A percentile compares a stretch with the other conserved stretches of the same genome.
phyloP scores from a whole-genome alignment of 1,284 basidiomycete genomes.

The Naganishia cerealis region DNA sequence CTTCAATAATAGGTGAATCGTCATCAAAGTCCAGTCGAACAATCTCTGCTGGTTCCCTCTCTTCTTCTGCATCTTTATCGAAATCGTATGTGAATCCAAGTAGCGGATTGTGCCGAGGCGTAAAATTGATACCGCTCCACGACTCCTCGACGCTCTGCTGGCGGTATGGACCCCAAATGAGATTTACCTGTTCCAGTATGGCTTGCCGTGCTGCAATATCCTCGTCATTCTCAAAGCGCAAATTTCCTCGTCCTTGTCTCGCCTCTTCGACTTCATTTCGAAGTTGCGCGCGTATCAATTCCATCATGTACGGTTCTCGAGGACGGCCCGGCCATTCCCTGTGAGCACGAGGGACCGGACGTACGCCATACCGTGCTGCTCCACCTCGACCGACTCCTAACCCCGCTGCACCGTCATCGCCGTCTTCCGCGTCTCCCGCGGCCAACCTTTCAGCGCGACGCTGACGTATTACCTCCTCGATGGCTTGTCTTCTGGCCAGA shows the following conservation, averaged over 20 bases:
- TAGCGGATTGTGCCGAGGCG: slow-evolving; percentile 17
- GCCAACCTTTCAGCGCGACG: neutral
- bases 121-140: slow-evolving; percentile 33
- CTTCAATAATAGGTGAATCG: slow-evolving; percentile 27
- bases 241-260: no score
- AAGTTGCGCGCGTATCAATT: no score
- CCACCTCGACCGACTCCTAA: neutral
- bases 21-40: slow-evolving; percentile 35
- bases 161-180: neutral
- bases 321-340: no score
- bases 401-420: neutral
- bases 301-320: no score
- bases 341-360: neutral
- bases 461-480: neutral
- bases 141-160: slow-evolving; percentile 28
- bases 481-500: neutral
- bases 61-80: slow-evolving; percentile 32
- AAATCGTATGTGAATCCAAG: slow-evolving; percentile 33
- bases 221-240: no score
- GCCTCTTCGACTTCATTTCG: no score
- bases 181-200: neutral
- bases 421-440: neutral
- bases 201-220: neutral
- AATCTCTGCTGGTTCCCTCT: slow-evolving; percentile 24
- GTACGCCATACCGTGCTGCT: neutral